Evolutionary conservation across 345 rosid species (phyloP).

Genomic region (Hibiscus tridactylites): DNA sequence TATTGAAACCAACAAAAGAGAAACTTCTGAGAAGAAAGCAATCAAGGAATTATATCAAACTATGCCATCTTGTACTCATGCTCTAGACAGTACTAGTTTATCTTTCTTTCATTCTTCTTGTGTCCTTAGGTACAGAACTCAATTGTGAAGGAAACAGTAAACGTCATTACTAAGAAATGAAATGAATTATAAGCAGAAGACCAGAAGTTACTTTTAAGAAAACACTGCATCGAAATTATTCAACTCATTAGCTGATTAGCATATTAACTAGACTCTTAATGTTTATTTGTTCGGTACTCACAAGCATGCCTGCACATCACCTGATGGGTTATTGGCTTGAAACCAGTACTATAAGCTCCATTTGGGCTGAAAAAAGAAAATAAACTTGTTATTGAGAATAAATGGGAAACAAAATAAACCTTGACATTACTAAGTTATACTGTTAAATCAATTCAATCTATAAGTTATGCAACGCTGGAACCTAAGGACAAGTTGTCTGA

Average conservation of each 20-base stretch:
- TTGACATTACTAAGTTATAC: not conserved
- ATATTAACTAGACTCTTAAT: not conserved
- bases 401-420: not conserved
- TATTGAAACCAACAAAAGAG: no score
- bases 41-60: no score
- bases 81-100: no score
- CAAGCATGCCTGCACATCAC: conserved; percentile 67
- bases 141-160: no score
- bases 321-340: conserved; percentile 94
- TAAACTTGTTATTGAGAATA: not conserved
- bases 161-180: not conserved
- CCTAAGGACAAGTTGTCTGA: not conserved
- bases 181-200: not conserved
- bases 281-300: conserved; percentile 2
- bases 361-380: conserved; percentile 55
- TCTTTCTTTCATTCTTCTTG: no score
- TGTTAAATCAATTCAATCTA: no score
- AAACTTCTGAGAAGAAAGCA: no score
- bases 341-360: conserved; percentile 98
- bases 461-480: no score
- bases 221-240: not conserved
- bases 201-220: not conserved
- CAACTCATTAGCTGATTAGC: not conserved
- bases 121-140: no score
- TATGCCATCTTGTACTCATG: no score